A percentile compares a stretch with the other conserved stretches of the same genome.
Evolutionary conservation across 2,329 filamentous ascomycete genomes (phyloP).

Genomic region (Epichloe typhina): DNA sequence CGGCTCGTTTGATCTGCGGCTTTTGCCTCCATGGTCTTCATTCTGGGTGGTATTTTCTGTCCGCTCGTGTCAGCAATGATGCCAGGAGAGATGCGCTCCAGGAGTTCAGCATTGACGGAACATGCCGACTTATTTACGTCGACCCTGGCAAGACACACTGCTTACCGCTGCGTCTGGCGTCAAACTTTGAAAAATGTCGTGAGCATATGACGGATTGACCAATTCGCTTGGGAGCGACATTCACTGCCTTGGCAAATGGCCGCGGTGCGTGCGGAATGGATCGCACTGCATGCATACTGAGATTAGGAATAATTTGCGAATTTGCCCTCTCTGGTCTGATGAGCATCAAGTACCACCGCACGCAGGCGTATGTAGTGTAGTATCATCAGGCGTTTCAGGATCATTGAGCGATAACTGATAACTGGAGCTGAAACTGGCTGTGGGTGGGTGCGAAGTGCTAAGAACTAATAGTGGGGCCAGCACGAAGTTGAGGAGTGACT

Average conservation of each 20-base stretch:
- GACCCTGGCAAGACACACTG: not conserved
- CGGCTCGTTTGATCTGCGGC: constrained; percentile 14
- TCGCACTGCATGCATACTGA: constrained; percentile 3
- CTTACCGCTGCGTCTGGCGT: constrained; percentile 2
- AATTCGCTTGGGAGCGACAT: not conserved
- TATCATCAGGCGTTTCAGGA: too few relatives aligned
- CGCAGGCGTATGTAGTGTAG: too few relatives aligned
- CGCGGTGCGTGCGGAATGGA: not conserved
- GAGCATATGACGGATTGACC: not conserved
- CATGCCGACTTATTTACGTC: not conserved
- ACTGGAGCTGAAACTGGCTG: too few relatives aligned
- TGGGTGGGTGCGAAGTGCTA: too few relatives aligned
- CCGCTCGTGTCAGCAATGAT: not conserved
- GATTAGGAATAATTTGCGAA: not conserved
- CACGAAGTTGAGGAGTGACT: too few relatives aligned
- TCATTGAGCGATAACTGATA: too few relatives aligned
- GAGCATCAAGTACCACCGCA: too few relatives aligned
- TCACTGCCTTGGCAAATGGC: not conserved
- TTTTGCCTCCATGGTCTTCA: not conserved
- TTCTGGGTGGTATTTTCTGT: not conserved
- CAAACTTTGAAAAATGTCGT: constrained; percentile 3
- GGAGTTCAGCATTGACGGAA: not conserved
- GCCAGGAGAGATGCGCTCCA: not conserved
- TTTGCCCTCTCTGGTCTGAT: too few relatives aligned
- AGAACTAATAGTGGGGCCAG: too few relatives aligned